phyloP scores from a whole-genome alignment of 805 yeast species.

The Metschnikowia bowlesiae region DNA sequence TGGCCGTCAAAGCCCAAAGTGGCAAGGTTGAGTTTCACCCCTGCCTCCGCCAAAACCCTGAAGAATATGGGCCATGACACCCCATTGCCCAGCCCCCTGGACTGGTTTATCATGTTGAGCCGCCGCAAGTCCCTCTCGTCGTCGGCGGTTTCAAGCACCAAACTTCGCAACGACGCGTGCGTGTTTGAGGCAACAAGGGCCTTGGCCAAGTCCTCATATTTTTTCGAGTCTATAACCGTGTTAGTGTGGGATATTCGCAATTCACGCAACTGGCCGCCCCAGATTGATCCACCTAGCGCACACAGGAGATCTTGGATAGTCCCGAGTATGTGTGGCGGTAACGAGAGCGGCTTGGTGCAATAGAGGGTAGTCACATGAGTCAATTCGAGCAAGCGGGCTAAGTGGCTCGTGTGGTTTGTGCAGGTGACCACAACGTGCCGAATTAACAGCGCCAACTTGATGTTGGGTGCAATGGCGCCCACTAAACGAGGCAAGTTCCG shows the following conservation, averaged over 20 bases:
- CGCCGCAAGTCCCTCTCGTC: constrained; percentile 11
- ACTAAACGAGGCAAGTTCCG: constrained; percentile 11
- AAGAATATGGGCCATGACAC: constrained; percentile 24
- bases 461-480: constrained; percentile 9
- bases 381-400: constrained; percentile 3
- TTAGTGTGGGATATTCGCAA: constrained; percentile 4
- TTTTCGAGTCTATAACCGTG: background rate
- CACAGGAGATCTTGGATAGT: constrained; percentile 4
- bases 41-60: constrained; percentile 2
- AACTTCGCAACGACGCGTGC: constrained; percentile 4
- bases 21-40: constrained; percentile 5
- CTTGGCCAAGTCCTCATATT: constrained; percentile 4
- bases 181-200: constrained; percentile 2
- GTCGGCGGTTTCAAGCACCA: constrained; percentile 17
- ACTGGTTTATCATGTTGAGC: constrained; percentile 17
- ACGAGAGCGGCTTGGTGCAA: background rate
- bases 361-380: constrained; percentile 5
- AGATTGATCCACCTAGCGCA: background rate
- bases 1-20: constrained; percentile 22
- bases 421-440: constrained; percentile 5
- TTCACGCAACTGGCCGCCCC: constrained; percentile 6
- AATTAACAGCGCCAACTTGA: constrained; percentile 13
- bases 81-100: background rate
- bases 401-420: background rate
- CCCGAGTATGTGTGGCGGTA: background rate